Evolutionary conservation across 129 eudicot genomes (phyloP).

Genomic region (Lactuca saligna): DNA sequence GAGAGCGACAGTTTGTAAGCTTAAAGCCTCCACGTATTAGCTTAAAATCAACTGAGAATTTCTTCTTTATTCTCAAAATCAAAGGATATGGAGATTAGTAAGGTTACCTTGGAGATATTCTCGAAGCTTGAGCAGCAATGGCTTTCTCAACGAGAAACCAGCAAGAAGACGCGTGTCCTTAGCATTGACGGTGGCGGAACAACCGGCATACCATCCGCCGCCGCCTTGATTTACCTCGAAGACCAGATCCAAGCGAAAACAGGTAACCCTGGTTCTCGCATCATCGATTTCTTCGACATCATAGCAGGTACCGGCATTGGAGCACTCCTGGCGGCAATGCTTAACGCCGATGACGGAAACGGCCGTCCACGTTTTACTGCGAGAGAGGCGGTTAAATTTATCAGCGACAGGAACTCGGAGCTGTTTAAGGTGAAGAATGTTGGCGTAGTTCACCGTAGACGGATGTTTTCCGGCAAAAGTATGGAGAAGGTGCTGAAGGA

Average conservation of each 20-base stretch:
- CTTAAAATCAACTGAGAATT: neutral
- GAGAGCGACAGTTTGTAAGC: slow-evolving; percentile 19
- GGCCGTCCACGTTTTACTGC: slow-evolving; percentile 76
- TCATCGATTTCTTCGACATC: slow-evolving; percentile 77
- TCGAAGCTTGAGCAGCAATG: slow-evolving; percentile 96
- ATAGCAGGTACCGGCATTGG: slow-evolving; percentile 91
- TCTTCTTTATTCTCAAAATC: neutral
- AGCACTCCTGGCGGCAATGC: slow-evolving; percentile 66
- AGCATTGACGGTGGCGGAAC: slow-evolving; percentile 89
- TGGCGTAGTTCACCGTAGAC: slow-evolving; percentile 45
- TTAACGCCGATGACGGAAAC: slow-evolving; percentile 62
- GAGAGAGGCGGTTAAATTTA: slow-evolving; percentile 49
- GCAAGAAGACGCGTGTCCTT: slow-evolving; percentile 66
- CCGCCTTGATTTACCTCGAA: slow-evolving; percentile 72
- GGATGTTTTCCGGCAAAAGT: slow-evolving; percentile 50
- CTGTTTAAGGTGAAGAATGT: slow-evolving; percentile 42
- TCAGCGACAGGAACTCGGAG: slow-evolving; percentile 29
- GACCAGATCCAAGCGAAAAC: slow-evolving; percentile 69
- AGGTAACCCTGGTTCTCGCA: slow-evolving; percentile 60
- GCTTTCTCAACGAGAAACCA: slow-evolving; percentile 54
- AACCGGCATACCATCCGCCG: slow-evolving; percentile 54
- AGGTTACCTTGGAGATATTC: slow-evolving; percentile 83
- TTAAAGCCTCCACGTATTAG: slow-evolving; percentile 22
- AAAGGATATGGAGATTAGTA: slow-evolving; percentile 53
- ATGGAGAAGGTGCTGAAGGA: slow-evolving; percentile 58